Evolutionary conservation across 1,284 basidiomycete species (phyloP).

Genomic region (Coniferiporia sulphurascens): DNA sequence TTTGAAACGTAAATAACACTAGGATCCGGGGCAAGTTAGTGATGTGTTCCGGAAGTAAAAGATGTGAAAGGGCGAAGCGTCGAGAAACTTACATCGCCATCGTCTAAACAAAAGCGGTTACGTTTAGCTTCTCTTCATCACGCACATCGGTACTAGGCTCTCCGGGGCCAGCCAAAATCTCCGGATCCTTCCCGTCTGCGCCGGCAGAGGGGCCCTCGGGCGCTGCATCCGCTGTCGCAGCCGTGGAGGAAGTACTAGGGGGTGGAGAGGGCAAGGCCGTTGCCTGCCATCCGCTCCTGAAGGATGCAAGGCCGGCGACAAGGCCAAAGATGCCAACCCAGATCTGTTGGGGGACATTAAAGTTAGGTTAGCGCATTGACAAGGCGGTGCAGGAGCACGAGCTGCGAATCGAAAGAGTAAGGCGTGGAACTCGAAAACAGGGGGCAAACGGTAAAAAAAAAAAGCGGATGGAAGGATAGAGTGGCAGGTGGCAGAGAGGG

Average conservation of each 20-base stretch:
- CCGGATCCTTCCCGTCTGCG: not conserved
- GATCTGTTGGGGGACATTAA: conserved; percentile 34
- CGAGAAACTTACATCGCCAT: too few species aligned
- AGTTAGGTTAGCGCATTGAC: not conserved
- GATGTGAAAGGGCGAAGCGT: too few species aligned
- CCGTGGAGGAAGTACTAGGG: not conserved
- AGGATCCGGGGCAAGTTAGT: too few species aligned
- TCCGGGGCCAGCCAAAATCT: not conserved
- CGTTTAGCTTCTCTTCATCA: too few species aligned
- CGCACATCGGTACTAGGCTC: not conserved
- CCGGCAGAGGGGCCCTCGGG: not conserved
- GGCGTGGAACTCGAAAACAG: not conserved
- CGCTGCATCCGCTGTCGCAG: not conserved
- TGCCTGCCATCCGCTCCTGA: conserved; percentile 72
- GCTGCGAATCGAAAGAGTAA: not conserved
- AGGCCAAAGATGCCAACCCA: conserved; percentile 62
- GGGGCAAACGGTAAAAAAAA: not conserved
- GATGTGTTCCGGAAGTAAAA: too few species aligned
- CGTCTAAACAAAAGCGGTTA: too few species aligned
- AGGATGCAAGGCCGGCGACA: conserved; percentile 58
- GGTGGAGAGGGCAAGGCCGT: conserved; percentile 45
- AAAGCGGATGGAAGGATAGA: not conserved
- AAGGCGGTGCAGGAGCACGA: conserved; percentile 1
- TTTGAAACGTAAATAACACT: too few species aligned
- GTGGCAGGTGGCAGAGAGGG: too few species aligned